Evolutionary conservation across 2,329 filamentous ascomycete genomes (phyloP).

Genomic region (Exophiala sideris): DNA sequence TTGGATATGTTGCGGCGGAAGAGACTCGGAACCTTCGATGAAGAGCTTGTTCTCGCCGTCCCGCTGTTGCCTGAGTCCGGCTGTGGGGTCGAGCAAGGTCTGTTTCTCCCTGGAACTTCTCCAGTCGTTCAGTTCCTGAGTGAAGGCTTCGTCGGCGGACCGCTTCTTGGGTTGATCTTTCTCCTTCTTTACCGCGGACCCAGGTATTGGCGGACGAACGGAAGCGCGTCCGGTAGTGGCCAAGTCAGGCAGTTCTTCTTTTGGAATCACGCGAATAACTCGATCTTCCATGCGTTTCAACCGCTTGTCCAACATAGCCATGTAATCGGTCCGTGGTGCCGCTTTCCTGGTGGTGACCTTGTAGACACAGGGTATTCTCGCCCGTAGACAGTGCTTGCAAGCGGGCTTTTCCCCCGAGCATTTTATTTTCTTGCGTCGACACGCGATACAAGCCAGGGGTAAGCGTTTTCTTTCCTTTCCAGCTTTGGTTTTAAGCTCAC

Average conservation of each 20-base stretch:
- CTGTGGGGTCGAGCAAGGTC: conserved; percentile 36
- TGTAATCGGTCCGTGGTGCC: conserved; percentile 92
- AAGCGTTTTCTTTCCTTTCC: conserved; percentile 93
- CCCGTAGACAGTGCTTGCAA: conserved; percentile 92
- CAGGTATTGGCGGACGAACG: conserved; percentile 73
- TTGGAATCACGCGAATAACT: conserved; percentile 92
- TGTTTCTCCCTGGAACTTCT: conserved; percentile 51
- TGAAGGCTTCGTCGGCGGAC: conserved; percentile 82
- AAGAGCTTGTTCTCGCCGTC: conserved; percentile 72
- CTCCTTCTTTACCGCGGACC: conserved; percentile 53
- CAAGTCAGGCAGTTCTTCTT: conserved; percentile 70
- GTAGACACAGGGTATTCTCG: conserved; percentile 93
- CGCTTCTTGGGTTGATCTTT: conserved; percentile 63
- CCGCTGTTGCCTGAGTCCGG: conserved; percentile 56
- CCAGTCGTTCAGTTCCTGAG: conserved; percentile 77
- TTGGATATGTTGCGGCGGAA: conserved; percentile 84
- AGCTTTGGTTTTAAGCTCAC: conserved; percentile 81
- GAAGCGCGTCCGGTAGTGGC: conserved; percentile 71
- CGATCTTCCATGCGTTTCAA: conserved; percentile 96
- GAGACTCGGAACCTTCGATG: conserved; percentile 74
- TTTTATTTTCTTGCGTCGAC: conserved; percentile 93
- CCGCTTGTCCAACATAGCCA: conserved; percentile 97
- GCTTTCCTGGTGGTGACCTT: conserved; percentile 94
- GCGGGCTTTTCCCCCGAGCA: conserved; percentile 97
- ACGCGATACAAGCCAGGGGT: conserved; percentile 91